Conservation (phyloP, 257 asterid species). For the Salvia splendens region DNA sequence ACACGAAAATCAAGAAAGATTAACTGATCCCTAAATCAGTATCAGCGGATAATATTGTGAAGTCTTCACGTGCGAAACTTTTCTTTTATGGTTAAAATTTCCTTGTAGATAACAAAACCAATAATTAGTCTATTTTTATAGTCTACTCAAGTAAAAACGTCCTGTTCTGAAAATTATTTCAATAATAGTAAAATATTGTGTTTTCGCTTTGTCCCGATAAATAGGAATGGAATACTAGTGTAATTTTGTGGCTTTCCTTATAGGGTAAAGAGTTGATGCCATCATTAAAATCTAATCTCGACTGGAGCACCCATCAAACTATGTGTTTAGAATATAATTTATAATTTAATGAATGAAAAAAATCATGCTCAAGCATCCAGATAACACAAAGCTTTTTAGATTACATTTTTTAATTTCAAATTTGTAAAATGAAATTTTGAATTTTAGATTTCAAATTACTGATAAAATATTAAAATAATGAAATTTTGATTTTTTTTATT, state of each 20-base stretch:
- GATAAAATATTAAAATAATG: too few species aligned
- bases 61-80: constrained; percentile 11
- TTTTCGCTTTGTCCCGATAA: constrained; percentile 13
- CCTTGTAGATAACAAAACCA: background rate
- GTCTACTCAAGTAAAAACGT: background rate
- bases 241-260: constrained; percentile 1
- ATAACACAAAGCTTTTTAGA: too few species aligned
- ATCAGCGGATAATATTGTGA: background rate
- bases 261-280: background rate
- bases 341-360: too few species aligned
- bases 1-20: constrained; percentile 22
- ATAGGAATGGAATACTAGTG: background rate
- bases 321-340: too few species aligned
- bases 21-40: constrained; percentile 9
- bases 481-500: too few species aligned
- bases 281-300: constrained; percentile 10
- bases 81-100: background rate
- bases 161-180: background rate
- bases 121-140: constrained; percentile 2
- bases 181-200: background rate
- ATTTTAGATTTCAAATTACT: too few species aligned
- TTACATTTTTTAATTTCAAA: too few species aligned
- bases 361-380: too few species aligned
- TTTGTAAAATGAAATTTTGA: too few species aligned
- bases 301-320: background rate